Base-by-base conservation (phyloP, 208 protist species). In the Wallacemonas sp. region DNA sequence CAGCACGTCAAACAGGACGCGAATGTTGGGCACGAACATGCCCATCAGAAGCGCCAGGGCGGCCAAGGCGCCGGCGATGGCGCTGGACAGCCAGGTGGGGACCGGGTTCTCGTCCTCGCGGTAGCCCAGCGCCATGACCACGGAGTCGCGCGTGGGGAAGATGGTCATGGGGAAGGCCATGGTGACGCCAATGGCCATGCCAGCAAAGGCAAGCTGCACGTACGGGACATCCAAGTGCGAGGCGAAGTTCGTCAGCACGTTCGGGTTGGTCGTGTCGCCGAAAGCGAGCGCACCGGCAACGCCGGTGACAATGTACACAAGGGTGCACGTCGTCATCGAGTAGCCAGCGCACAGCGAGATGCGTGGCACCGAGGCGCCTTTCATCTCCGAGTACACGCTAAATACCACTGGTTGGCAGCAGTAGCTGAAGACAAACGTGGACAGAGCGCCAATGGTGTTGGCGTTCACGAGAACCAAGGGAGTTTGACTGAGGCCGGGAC, bases 111-210 rank as follows among this genome's bases (percentile, higher is more conserved):
- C 63, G 11, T 89, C 81, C 0, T 76, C 78, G 25, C 63, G 48
- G 78, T 87, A 93, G 29, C 84, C 80, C 33, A 93, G 55, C 32
- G 64, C 71, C 54, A 82, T 75, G 38, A 93, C 67, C 8, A 93
- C 69, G 12, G 82, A 82, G 69, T 93, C 86, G 14, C 87, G 82
- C 12, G 82, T 90, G 3, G 84, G 85, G 45, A 93, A 92, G 63
- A 95, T 89, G 33, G 74, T 82, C 71, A 95, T 89, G 12, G 90
- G 90, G 65, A 95, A 93, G 26, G 80, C 82, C 78, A 95, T 88
- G 23, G 85, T 92, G 36, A 92, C 79, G 33, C 82, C 77, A 16
- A 95, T 33, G 42, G 70, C 74, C 70, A 92, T 92, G 36, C 81
- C 82, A 36, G 82, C 36, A 70, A 86, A 95, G 36, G 85, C 86